Evolutionary conservation across 1,139 yeast genomes (phyloP).

Genomic region (Pneumocystis canis): DNA sequence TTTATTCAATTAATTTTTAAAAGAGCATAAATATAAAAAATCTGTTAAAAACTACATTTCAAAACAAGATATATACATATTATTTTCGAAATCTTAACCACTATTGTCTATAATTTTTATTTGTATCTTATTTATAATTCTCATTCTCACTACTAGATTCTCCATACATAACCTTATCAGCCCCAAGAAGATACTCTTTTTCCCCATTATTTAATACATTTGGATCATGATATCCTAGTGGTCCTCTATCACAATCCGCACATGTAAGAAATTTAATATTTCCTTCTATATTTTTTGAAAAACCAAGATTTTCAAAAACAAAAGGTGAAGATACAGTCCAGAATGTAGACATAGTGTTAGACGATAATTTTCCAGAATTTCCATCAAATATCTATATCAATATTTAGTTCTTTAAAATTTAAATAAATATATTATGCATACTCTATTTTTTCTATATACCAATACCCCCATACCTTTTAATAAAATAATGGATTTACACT

Average conservation of each 20-base stretch:
- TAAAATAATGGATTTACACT: not conserved
- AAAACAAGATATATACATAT: not conserved
- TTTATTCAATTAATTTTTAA: not conserved
- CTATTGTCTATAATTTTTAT: not conserved
- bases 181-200: not conserved
- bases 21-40: not conserved
- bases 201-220: not conserved
- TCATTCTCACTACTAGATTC: not conserved
- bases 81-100: not conserved
- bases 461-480: not conserved
- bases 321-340: constrained; percentile 10
- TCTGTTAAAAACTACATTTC: not conserved
- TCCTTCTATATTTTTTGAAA: constrained; percentile 12
- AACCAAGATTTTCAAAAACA: constrained; percentile 16
- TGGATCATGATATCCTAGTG: constrained; percentile 15
- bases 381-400: not conserved
- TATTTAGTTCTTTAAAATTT: not conserved
- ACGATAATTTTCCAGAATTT: not conserved
- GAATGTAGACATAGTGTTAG: not conserved
- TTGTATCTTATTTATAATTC: not conserved
- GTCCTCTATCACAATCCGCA: constrained; percentile 18
- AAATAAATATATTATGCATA: not conserved
- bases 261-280: constrained; percentile 16
- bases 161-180: not conserved
- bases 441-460: not conserved